Conservation (phyloP, 164 flowering plant genomes). For the Nelumbo lutea region DNA sequence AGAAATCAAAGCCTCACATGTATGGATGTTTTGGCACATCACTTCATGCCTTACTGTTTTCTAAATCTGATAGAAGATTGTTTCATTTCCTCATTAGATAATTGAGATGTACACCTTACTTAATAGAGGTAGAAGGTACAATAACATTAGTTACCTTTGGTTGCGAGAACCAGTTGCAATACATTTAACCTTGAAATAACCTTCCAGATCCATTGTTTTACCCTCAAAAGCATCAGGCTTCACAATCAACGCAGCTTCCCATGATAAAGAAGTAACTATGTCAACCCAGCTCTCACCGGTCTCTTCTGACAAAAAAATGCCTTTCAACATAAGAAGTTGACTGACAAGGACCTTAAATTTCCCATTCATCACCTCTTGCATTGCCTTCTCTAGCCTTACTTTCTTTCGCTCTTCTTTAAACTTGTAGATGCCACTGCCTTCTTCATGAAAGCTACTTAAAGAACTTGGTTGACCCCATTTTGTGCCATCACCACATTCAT, state of each 20-base stretch:
- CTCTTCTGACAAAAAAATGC: constrained; percentile 30
- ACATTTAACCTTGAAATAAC: constrained; percentile 89
- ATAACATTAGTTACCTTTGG: constrained; percentile 53
- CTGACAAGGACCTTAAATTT: constrained; percentile 58
- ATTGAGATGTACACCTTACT: no score
- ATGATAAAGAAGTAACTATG: constrained; percentile 67
- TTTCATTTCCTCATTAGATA: no score
- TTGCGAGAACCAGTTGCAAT: constrained; percentile 65
- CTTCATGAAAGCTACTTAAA: constrained; percentile 36
- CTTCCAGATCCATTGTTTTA: constrained; percentile 62
- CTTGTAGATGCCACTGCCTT: constrained; percentile 31
- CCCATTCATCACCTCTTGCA: constrained; percentile 56
- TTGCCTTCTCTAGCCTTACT: constrained; percentile 21
- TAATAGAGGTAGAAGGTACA: not conserved
- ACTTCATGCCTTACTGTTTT: no score
- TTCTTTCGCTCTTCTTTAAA: constrained; percentile 47
- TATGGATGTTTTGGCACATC: no score
- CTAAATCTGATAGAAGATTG: no score
- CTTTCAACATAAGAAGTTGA: constrained; percentile 52
- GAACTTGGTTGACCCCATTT: constrained; percentile 62
- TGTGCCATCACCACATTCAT: constrained; percentile 52
- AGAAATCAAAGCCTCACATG: no score
- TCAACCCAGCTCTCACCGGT: constrained; percentile 72
- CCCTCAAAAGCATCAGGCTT: constrained; percentile 60
- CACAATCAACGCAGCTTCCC: constrained; percentile 86